These are phyloP conservation scores for Cordyceps pruinosa DNA, from an alignment of 2,329 filamentous ascomycete genomes.

Conservation along the genomic window DNA sequence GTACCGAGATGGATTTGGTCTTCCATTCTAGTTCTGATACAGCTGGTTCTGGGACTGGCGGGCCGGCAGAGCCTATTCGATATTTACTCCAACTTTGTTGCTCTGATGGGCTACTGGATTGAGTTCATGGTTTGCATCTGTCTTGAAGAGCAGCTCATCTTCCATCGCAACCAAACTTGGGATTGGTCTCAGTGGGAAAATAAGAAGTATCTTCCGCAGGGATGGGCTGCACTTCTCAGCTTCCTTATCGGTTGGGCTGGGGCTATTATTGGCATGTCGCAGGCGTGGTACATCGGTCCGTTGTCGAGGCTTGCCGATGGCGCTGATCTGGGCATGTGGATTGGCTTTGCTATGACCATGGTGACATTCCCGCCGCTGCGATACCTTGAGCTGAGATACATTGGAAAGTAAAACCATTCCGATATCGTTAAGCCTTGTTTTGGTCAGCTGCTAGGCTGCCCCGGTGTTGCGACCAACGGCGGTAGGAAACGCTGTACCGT, in stretches of 20 bases:
- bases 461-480: no score
- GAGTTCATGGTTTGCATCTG: constrained; percentile 44
- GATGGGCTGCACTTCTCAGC: constrained; percentile 36
- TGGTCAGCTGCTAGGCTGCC: no score
- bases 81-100: constrained; percentile 47
- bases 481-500: no score
- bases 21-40: constrained; percentile 44
- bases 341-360: constrained; percentile 61
- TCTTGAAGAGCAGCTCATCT: constrained; percentile 37
- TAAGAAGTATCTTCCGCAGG: constrained; percentile 35
- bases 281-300: constrained; percentile 52
- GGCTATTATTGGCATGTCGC: constrained; percentile 51
- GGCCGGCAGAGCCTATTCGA: constrained; percentile 47
- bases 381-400: constrained; percentile 22
- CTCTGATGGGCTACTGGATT: constrained; percentile 49
- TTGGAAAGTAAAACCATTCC: constrained; percentile 10
- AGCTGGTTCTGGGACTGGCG: constrained; percentile 48
- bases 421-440: no score
- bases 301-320: constrained; percentile 48
- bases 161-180: constrained; percentile 33
- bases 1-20: constrained; percentile 50
- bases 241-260: constrained; percentile 41
- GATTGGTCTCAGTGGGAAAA: constrained; percentile 42
- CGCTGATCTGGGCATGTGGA: constrained; percentile 42
- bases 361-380: constrained; percentile 24